phyloP scores from a whole-genome alignment of 2,329 filamentous ascomycete species.

The Thielaviopsis populi region DNA sequence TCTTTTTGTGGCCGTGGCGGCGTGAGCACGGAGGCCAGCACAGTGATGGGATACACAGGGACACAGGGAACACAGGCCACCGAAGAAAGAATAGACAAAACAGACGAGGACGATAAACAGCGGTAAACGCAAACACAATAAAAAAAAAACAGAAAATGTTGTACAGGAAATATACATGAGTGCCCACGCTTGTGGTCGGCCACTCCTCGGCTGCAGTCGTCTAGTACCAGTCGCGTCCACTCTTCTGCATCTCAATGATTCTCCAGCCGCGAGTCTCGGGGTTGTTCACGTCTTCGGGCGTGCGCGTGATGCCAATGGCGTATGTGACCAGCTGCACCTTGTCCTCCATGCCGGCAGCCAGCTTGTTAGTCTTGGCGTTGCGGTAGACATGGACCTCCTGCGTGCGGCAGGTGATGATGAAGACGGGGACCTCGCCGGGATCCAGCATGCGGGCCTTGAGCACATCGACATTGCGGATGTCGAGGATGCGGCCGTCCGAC shows the following conservation, averaged over 20 bases:
- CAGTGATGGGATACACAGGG: background rate
- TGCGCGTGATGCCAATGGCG: constrained; percentile 85
- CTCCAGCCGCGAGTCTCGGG: constrained; percentile 94
- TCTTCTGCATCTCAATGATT: constrained; percentile 97
- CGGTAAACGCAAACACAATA: background rate
- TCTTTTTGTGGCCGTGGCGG: background rate
- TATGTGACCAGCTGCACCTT: constrained; percentile 97
- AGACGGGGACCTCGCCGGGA: constrained; percentile 79
- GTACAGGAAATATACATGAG: constrained; percentile 14
- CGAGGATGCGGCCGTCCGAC: constrained; percentile 85
- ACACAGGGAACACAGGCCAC: background rate
- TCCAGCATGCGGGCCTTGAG: constrained; percentile 66
- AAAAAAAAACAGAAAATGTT: constrained; percentile 6
- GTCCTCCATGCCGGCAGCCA: constrained; percentile 96
- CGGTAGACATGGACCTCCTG: constrained; percentile 97
- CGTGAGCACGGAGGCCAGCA: background rate
- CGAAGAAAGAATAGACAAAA: background rate
- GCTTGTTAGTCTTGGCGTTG: constrained; percentile 74
- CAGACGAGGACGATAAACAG: background rate
- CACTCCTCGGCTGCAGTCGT: background rate
- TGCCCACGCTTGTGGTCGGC: background rate
- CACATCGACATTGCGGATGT: constrained; percentile 89
- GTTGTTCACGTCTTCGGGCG: constrained; percentile 92
- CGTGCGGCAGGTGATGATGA: constrained; percentile 90
- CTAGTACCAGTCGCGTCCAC: constrained; percentile 69